Evolutionary conservation across 2,329 filamentous ascomycete species (phyloP).

Genomic region (Coniosporium tulheliwenetii): DNA sequence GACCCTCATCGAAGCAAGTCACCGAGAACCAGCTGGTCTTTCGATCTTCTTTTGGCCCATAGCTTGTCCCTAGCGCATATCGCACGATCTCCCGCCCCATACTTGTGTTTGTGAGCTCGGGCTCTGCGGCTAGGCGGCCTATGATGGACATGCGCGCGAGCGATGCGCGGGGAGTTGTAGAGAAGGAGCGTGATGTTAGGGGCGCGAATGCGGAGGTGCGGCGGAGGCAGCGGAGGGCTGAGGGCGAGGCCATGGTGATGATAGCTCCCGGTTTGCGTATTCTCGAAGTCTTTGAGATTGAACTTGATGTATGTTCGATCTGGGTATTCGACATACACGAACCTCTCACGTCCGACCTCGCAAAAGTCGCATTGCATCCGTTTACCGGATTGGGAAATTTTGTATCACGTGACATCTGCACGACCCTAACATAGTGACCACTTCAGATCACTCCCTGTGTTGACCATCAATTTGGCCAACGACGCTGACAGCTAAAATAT

Average conservation of each 20-base stretch:
- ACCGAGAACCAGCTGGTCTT: constrained; percentile 78
- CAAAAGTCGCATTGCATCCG: too few relatives aligned
- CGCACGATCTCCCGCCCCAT: constrained; percentile 59
- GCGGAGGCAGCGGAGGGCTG: background rate
- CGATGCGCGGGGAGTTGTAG: constrained; percentile 44
- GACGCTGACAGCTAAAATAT: too few relatives aligned
- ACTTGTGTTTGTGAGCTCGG: constrained; percentile 57
- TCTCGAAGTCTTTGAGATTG: too few relatives aligned
- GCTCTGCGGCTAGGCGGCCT: constrained; percentile 66
- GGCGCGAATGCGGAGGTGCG: background rate
- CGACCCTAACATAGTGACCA: too few relatives aligned
- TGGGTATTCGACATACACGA: too few relatives aligned
- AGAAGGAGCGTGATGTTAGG: constrained; percentile 50
- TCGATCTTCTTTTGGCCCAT: constrained; percentile 52
- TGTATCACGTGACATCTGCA: too few relatives aligned
- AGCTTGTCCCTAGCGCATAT: constrained; percentile 59
- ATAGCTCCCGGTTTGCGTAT: background rate
- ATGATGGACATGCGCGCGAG: constrained; percentile 74
- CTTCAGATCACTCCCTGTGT: too few relatives aligned
- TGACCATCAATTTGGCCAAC: too few relatives aligned
- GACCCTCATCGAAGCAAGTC: constrained; percentile 51
- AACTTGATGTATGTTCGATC: too few relatives aligned
- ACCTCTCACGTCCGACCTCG: too few relatives aligned
- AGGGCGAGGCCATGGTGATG: background rate
- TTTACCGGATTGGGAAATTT: too few relatives aligned